These are phyloP conservation scores for Tricholoma bakamatsutake DNA, from an alignment of 768 basidiomycete species.

Conservation along the genomic window DNA sequence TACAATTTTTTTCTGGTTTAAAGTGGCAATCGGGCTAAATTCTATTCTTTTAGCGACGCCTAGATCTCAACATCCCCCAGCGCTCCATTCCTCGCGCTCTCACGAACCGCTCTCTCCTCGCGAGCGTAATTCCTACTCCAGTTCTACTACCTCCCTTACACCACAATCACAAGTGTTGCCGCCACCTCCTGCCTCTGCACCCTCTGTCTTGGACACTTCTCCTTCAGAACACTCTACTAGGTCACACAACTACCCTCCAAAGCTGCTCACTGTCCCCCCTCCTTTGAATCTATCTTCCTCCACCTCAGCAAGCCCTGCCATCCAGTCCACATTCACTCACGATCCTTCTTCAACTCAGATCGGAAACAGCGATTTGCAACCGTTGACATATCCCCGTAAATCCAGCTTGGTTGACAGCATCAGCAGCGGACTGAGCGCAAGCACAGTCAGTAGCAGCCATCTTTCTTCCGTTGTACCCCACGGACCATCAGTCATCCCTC, in stretches of 20 bases:
- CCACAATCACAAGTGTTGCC: slow-evolving; percentile 16
- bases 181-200: slow-evolving; percentile 20
- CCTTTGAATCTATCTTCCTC: slow-evolving; percentile 29
- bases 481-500: slow-evolving; percentile 4
- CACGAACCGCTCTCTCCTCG: slow-evolving; percentile 31
- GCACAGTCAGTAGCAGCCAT: slow-evolving; percentile 16
- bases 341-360: slow-evolving; percentile 5
- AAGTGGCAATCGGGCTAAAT: slow-evolving; percentile 10
- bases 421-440: slow-evolving; percentile 22
- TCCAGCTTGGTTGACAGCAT: slow-evolving; percentile 32
- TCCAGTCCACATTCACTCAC: slow-evolving; percentile 5
- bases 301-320: slow-evolving; percentile 26
- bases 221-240: slow-evolving; percentile 16
- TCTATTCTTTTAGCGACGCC: slow-evolving; percentile 20
- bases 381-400: slow-evolving; percentile 26
- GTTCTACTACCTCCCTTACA: slow-evolving; percentile 9
- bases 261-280: slow-evolving; percentile 34
- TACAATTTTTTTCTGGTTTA: slow-evolving; percentile 9
- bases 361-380: slow-evolving; percentile 1
- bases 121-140: slow-evolving; percentile 15
- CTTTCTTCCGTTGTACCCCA: slow-evolving; percentile 9
- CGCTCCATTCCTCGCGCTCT: slow-evolving; percentile 35
- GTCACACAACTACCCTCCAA: slow-evolving; percentile 27
- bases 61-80: slow-evolving; percentile 21
- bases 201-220: slow-evolving; percentile 9